phyloP scores from a whole-genome alignment of 1,284 basidiomycete species.

The Apiotrichum mycotoxinovorans region DNA sequence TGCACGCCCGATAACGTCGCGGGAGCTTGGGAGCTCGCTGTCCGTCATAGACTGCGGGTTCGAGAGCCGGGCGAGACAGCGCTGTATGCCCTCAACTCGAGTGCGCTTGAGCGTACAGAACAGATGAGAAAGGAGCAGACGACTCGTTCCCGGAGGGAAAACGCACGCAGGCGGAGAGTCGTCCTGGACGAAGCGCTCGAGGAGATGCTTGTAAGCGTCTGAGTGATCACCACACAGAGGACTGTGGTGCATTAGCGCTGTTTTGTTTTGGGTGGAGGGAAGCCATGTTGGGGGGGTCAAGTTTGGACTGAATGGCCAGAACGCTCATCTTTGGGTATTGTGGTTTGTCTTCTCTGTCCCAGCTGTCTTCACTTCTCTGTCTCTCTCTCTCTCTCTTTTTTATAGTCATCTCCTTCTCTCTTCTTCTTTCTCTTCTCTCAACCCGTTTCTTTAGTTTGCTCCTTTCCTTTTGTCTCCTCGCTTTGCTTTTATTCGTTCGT shows the following conservation, averaged over 20 bases:
- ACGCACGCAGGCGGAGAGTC: conserved; percentile 3
- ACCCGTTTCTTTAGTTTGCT: neutral
- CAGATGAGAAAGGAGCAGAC: conserved; percentile 4
- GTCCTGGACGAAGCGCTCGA: conserved; percentile 27
- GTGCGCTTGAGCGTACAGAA: conserved; percentile 21
- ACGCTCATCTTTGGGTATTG: too few species aligned
- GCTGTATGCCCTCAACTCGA: conserved; percentile 35
- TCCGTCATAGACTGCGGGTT: conserved; percentile 33
- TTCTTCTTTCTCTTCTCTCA: neutral
- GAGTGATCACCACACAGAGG: neutral
- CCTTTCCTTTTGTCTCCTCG: neutral
- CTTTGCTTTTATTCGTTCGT: too few species aligned
- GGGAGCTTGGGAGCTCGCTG: conserved; percentile 29
- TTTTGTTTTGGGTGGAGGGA: too few species aligned
- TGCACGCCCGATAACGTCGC: conserved; percentile 31
- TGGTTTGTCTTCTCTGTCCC: neutral
- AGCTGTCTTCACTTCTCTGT: neutral
- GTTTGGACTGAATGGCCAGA: too few species aligned
- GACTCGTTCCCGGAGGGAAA: conserved; percentile 1
- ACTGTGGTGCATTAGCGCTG: neutral
- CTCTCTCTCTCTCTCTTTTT: neutral
- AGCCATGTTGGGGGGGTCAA: too few species aligned
- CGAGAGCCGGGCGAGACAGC: conserved; percentile 28
- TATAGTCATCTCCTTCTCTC: neutral
- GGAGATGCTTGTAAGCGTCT: conserved; percentile 19